These are phyloP conservation scores for Talaromyces sp. DNA, from an alignment of 2,329 filamentous ascomycete species.

Conservation along the genomic window DNA sequence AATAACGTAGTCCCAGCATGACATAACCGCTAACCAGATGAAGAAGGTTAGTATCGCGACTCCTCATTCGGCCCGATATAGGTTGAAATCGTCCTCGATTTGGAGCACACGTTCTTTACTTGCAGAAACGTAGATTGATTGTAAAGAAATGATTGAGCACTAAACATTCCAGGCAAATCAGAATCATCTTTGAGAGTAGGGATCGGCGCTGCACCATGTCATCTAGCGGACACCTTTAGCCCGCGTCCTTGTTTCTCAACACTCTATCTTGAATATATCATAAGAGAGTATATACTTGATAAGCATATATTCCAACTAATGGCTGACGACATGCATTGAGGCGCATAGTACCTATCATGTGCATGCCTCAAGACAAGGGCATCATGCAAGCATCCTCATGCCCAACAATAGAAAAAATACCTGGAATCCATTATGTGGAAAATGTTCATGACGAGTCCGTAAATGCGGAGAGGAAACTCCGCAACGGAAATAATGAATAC, in stretches of 20 bases:
- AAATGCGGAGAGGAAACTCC: not conserved
- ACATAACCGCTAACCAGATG: not conserved
- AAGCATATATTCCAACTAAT: not conserved
- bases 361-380: not conserved
- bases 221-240: not conserved
- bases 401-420: not conserved
- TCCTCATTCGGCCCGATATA: not conserved
- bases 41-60: not conserved
- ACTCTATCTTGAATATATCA: not conserved
- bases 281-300: not conserved
- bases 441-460: not conserved
- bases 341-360: not conserved
- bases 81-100: not conserved
- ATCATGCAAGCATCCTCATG: not conserved
- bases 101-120: not conserved
- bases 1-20: not conserved
- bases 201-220: not conserved
- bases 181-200: not conserved
- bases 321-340: not conserved
- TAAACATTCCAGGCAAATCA: not conserved
- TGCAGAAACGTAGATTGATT: too few relatives aligned
- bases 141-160: not conserved
- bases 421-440: not conserved
- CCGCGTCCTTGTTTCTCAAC: not conserved
- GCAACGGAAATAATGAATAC: not conserved